Conservation (phyloP, 1,284 basidiomycete species). For the Amylostereum areolatum region DNA sequence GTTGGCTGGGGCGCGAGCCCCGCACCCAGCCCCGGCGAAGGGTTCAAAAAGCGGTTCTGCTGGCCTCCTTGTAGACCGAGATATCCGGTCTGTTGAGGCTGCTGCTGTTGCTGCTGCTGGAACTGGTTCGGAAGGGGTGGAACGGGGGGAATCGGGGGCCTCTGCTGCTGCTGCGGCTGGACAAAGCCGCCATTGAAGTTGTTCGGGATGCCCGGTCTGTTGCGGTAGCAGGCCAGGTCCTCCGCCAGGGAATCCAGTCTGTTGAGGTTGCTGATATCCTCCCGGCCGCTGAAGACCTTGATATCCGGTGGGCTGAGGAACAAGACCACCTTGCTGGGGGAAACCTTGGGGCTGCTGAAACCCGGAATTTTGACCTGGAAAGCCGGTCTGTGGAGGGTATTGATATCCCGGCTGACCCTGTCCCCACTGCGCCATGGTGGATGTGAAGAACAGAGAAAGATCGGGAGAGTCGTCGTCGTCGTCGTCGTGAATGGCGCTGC, state of each 20-base stretch:
- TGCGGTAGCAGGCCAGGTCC: slow-evolving; percentile 39
- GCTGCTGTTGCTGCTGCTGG: slow-evolving; percentile 40
- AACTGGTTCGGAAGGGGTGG: slow-evolving; percentile 57
- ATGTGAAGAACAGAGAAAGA: slow-evolving; percentile 4
- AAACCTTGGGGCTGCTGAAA: slow-evolving; percentile 38
- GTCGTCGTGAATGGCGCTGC: neutral
- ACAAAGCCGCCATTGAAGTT: slow-evolving; percentile 31
- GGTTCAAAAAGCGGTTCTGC: slow-evolving; percentile 44
- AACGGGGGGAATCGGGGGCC: slow-evolving; percentile 51
- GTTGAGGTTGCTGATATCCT: slow-evolving; percentile 36
- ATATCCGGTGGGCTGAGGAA: slow-evolving; percentile 35
- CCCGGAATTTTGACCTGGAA: slow-evolving; percentile 30
- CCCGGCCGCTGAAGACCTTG: slow-evolving; percentile 22
- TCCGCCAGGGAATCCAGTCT: slow-evolving; percentile 38
- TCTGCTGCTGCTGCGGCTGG: slow-evolving; percentile 39
- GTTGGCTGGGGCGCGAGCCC: slow-evolving; percentile 50
- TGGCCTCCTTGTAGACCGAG: slow-evolving; percentile 21
- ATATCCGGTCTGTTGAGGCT: slow-evolving; percentile 7
- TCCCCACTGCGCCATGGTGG: slow-evolving; percentile 57
- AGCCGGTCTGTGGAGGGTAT: slow-evolving; percentile 58
- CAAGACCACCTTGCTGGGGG: slow-evolving; percentile 26
- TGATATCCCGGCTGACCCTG: slow-evolving; percentile 54
- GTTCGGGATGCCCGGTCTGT: slow-evolving; percentile 44
- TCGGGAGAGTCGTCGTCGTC: neutral
- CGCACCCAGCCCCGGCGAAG: slow-evolving; percentile 34